Evolutionary conservation across 2,329 filamentous ascomycete species (phyloP), one percentile per base, ranked within the genome.

Genomic region (Elsinoe perseae): DNA sequence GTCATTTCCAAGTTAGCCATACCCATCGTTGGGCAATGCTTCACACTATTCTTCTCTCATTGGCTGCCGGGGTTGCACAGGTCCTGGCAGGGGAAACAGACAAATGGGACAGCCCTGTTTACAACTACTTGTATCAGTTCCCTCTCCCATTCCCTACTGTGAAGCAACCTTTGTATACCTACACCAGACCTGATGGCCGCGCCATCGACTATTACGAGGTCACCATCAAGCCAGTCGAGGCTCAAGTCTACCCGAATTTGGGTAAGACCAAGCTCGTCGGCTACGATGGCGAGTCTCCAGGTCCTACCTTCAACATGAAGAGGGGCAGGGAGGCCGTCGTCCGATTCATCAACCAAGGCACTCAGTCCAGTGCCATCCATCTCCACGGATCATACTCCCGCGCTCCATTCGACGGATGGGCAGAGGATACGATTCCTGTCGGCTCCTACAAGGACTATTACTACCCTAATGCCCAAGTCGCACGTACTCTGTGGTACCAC

Each of bases 361-460:
- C 67, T 12, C 64, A 65, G 3, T 69, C 72, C 25, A 75, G 71
- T 50, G 73, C 74, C 2, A 72, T 79, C 12, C 78, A 80, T 65
- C 69, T 80, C 14, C 78, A 80, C 58, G 78, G 79, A 0, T 77
- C 76, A 5, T 77, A 71, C 36, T 55, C 65, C 54, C 68, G 73
- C 28, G 69, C 74, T 6, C 73, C 74, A 5, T 77, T 74, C 52
- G 77, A 79, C 60, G 78, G 78, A 0, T 81, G 78, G 77, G 79
- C 79, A 1, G 73, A 74, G 44, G 80, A 82, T 59, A 68, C 72
- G n/a, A 76, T 77, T 1, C 48, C 66, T 0, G 73, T 75, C 0
- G 77, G 78, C 0, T 68, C 82, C 61, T 81, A 76, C 67, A 82
- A 83, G 64, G 81, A 83, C 59, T 82, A 83, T 64, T 83, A 82